Evolutionary conservation across 768 basidiomycete genomes (phyloP).

Genomic region (Leucogyrophana mollusca): DNA sequence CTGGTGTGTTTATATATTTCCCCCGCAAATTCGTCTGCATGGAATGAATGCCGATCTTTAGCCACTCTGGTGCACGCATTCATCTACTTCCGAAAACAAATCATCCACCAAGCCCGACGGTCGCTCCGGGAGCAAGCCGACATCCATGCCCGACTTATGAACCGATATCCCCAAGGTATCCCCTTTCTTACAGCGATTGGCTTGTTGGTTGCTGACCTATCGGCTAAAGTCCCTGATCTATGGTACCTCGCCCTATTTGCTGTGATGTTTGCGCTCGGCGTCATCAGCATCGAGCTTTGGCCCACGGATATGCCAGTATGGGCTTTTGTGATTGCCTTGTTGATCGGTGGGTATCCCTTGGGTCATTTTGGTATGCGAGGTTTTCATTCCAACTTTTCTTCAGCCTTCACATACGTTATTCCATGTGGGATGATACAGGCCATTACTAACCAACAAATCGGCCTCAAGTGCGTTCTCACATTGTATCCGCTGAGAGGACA

Average conservation of each 20-base stretch:
- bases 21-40: background rate
- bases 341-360: slow-evolving; percentile 37
- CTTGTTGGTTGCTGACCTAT: background rate
- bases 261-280: slow-evolving; percentile 70
- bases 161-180: slow-evolving; percentile 52
- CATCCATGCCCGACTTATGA: slow-evolving; percentile 83
- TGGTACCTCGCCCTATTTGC: slow-evolving; percentile 73
- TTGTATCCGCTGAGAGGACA: background rate
- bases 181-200: background rate
- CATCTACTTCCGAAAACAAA: slow-evolving; percentile 77
- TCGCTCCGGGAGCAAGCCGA: slow-evolving; percentile 78
- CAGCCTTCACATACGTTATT: slow-evolving; percentile 44
- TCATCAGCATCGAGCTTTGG: slow-evolving; percentile 74
- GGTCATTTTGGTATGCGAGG: background rate
- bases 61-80: slow-evolving; percentile 30
- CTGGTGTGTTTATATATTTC: slow-evolving; percentile 41
- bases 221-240: slow-evolving; percentile 69
- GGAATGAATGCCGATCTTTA: slow-evolving; percentile 3
- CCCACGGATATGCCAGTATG: slow-evolving; percentile 70
- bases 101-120: slow-evolving; percentile 67
- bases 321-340: slow-evolving; percentile 65
- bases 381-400: background rate
- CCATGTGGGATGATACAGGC: slow-evolving; percentile 62
- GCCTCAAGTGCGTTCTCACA: slow-evolving; percentile 42
- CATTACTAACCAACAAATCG: slow-evolving; percentile 79